Conservation (phyloP, 192 early-diverging fungal species). For the Coemansia sp. region DNA sequence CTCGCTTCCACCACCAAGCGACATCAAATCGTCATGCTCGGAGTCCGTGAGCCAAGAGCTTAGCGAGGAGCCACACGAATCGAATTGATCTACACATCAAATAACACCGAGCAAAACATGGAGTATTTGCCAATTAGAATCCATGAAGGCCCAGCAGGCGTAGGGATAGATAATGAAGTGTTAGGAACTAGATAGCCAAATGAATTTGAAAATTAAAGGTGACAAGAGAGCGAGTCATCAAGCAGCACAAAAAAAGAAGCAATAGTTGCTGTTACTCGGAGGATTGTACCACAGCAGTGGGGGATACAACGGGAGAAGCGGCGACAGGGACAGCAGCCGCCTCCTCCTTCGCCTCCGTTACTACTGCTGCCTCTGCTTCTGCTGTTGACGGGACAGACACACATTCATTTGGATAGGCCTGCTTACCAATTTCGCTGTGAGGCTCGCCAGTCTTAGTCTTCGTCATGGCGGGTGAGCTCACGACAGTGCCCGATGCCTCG, state of each 20-base stretch:
- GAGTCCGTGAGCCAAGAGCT: slow-evolving; percentile 36
- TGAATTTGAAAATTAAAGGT: slow-evolving; percentile 7
- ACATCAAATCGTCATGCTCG: slow-evolving; percentile 4
- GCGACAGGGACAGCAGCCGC: neutral
- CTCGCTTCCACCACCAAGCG: neutral
- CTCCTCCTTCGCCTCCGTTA: neutral
- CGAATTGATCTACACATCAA: slow-evolving; percentile 18
- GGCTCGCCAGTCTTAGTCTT: neutral
- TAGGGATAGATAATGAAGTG: neutral
- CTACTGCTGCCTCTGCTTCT: neutral
- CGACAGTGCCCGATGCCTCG: slow-evolving; percentile 7
- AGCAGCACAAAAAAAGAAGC: neutral
- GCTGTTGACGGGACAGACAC: neutral
- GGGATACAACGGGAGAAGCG: neutral
- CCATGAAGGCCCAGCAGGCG: neutral
- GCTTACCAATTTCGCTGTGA: slow-evolving; percentile 10
- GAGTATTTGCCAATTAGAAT: neutral
- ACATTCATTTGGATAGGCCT: slow-evolving; percentile 12
- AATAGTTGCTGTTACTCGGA: slow-evolving; percentile 3
- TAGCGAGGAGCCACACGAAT: slow-evolving; percentile 35
- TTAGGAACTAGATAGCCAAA: neutral
- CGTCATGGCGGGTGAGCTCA: neutral
- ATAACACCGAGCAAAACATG: neutral
- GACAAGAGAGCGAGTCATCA: slow-evolving; percentile 4
- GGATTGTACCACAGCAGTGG: neutral